Evolutionary conservation across 2,329 filamentous ascomycete species (phyloP), one percentile per base, ranked within the genome.

Genomic region (Pestalotiopsis sp.): DNA sequence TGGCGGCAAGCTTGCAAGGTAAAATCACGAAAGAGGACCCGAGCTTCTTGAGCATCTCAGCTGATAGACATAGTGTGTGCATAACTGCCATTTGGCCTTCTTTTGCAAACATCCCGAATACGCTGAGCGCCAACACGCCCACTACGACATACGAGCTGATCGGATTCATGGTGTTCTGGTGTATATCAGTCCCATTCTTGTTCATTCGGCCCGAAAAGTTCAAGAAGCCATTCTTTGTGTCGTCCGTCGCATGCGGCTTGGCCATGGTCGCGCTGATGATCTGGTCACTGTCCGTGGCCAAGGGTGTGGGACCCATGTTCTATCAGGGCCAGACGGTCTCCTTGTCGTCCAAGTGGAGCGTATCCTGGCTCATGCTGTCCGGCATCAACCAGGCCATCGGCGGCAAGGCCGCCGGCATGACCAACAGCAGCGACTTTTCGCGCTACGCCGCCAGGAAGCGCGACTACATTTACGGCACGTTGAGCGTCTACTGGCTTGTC

Each of bases 161-260:
- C 2, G 86, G 81, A 66, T 82, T 85, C 70, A 82, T 85, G 65
- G 74, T 86, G 23, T 87, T 86, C 74, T 86, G 84, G 79, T 78
- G 82, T 25, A 72, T 83, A 20, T 85, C 85, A 39, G 76, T 80
- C 0, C 84, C 84, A 0, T 85, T 86, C 70, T 75, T 86, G 1
- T 82, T 81, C 74, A 80, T 86, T n/a, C 79, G 81, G 0, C 83
- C 83, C 0, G 83, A 86, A 67, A 80, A 80, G 17, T 85, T 83
- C 75, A 84, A 82, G 72, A 74, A 81, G 6, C 82, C 82, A 0
- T 84, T 85, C 70, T 77, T 81, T 64, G 70, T 83, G 11, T 79
- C 82, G 6, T 82, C 77, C 59, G 72, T 78, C 3, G 82, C 81
- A 72, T 84, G 82, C 68, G 79, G 80, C 20, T 27, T 83, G 6